Evolutionary conservation across 2,329 filamentous ascomycete species (phyloP), one percentile per base, ranked within the genome.

Genomic region (Cladophialophora psammophila): DNA sequence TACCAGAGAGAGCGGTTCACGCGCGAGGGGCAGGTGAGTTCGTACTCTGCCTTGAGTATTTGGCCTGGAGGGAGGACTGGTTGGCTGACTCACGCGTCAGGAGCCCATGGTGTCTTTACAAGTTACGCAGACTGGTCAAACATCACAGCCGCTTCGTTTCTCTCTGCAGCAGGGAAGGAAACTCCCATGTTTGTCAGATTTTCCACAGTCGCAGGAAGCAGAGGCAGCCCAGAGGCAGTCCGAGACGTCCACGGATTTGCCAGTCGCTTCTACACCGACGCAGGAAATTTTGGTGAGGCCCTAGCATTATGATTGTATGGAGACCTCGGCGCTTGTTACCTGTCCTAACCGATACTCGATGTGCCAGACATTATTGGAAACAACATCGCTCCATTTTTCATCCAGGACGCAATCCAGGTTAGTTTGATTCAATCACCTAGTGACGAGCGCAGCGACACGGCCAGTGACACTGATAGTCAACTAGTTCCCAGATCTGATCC

Each of bases 241-340:
- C 55, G 55, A 40, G 55, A 57, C 18, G 55, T 57, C 36, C 55
- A 57, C 26, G 55, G 55, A 15, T 57, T 57, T 36, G 55, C 55
- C 10, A 57, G 34, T 15, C 55, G 55, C 15, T 57, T 57, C 36
- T 57, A 57, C n/a, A 57, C 55, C 5, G 55, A 57, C 20, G 55
- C 35, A 1, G 55, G 55, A 38, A 57, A 57, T 40, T 57, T 57
- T 57, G 55, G 55, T 57, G 34, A 15, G 35, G 0, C 55, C 36
- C 31, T 1, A n/a, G 5, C n/a, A 7, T 20, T 10, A 6, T 12
- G 26, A 57, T 50, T 26, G 45, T 26, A 18, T 26, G 18, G 26
- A 3, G 13, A 6, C 8, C 7, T 45, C n/a, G 5, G 13, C 1
- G 26, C 4, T 55, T 8, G 13, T 35, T 2, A 54, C 26, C 3